Base-by-base conservation (phyloP, 1,284 basidiomycete species). In the Ustilago nuda region DNA sequence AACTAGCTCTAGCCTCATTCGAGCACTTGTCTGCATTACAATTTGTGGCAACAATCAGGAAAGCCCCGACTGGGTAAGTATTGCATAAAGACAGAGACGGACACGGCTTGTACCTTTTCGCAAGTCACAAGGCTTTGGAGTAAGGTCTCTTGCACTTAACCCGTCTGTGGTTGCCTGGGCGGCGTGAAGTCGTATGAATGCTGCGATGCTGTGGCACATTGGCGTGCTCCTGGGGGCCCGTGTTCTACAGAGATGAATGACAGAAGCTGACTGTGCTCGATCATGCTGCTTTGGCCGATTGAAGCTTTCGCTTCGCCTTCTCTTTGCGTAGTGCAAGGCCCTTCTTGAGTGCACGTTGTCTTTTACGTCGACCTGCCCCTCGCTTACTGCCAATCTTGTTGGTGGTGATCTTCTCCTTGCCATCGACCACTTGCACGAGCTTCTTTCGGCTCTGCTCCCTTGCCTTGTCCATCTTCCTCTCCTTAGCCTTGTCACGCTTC, bases 401-500 rank as follows among this genome's bases (percentile, higher is more conserved):
- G 60, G 75, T 65, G 54, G 70, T 61, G 50, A 82, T 66, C 51
- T 67, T 68, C 39, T 78, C 79, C 61, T 79, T 81, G 35, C 80
- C 78, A 27, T 70, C 72, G 2, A 74, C 68, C 19, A 68, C 60
- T 53, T 83, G 60, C 17, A 83, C 51, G 27, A 80, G 64, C 66
- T 84, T 82, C 54, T 79, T 81, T 52, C 76, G 75, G 30, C 73
- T 76, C 32, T 69, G 69, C 48, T 76, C 72, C 19, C 70, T 65
- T 11, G 67, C 51, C 57, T 85, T 82, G 45, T 84, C 80, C 50
- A 75, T 76, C 56, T 80, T 75, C 19, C 82, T 66, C 71, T 85
- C 84, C 58, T 83, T 84, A 52, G 83, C 83, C 68, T 84, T 83
- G 69, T 84, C 82, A 39, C 81, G 70, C 63, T 83, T 84, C 52